phyloP scores from a whole-genome alignment of 768 basidiomycete genomes.

The Peribolospora baueri region DNA sequence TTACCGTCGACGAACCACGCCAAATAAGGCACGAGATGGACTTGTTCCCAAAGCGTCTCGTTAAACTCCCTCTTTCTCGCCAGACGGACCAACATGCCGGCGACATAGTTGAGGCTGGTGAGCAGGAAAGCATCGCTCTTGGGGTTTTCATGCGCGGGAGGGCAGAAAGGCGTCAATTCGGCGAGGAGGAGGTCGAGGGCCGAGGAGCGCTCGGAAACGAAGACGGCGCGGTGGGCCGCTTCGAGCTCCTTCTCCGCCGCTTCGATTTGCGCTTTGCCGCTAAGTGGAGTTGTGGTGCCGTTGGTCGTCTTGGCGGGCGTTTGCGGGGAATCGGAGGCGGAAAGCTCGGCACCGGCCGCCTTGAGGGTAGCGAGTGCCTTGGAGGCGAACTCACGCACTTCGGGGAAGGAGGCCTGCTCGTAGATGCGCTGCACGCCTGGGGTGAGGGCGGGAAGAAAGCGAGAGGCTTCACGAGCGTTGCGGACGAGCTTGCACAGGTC shows the following conservation, averaged over 20 bases:
- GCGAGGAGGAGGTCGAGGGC: conserved; percentile 5
- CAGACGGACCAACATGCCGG: conserved; percentile 52
- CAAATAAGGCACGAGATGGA: conserved; percentile 48
- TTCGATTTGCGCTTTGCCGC: conserved; percentile 4
- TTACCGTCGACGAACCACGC: conserved; percentile 34
- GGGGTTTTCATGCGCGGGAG: conserved; percentile 7
- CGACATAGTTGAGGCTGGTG: conserved; percentile 42
- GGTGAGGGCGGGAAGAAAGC: conserved; percentile 62
- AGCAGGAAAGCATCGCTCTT: conserved; percentile 28
- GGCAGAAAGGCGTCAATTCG: background rate
- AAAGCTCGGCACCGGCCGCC: conserved; percentile 19
- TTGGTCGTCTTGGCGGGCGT: conserved; percentile 33
- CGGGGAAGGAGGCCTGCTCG: conserved; percentile 78
- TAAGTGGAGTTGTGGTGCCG: background rate
- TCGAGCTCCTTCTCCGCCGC: conserved; percentile 10
- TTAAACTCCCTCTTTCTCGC: conserved; percentile 26
- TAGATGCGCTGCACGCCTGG: conserved; percentile 79
- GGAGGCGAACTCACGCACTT: conserved; percentile 83
- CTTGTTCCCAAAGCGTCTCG: conserved; percentile 20
- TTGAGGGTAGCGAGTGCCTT: conserved; percentile 51
- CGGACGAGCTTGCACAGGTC: conserved; percentile 95
- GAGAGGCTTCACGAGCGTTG: conserved; percentile 64
- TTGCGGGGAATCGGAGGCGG: conserved; percentile 36
- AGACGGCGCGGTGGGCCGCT: too few relatives aligned
- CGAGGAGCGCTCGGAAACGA: background rate